phyloP scores from a whole-genome alignment of 169 alveolate genomes.

The Neospora caninum region DNA sequence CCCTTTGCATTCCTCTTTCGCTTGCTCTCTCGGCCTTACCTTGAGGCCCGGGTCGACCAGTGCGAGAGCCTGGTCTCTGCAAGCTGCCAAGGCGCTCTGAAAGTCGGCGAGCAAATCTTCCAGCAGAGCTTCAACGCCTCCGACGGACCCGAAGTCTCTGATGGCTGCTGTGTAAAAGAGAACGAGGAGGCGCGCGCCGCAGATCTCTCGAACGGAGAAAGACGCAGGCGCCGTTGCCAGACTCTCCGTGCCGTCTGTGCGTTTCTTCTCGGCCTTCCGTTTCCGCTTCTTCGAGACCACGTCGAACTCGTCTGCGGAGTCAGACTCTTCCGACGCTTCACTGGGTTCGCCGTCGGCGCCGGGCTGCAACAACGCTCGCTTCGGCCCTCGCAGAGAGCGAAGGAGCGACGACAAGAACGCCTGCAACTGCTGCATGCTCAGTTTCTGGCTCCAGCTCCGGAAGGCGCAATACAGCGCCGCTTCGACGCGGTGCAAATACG shows the following conservation, averaged over 20 bases:
- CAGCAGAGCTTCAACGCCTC: slow-evolving; percentile 47
- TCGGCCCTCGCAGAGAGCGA: not conserved
- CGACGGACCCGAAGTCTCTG: slow-evolving; percentile 42
- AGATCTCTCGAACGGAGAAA: not conserved
- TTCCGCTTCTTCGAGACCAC: not conserved
- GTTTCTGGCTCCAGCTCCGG: slow-evolving; percentile 30
- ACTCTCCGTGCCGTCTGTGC: not conserved
- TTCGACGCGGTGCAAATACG: not conserved
- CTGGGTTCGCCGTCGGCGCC: not conserved
- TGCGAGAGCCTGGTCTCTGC: slow-evolving; percentile 38
- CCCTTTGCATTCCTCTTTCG: not conserved
- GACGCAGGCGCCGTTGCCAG: not conserved
- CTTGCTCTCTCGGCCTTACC: not conserved
- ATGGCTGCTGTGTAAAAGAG: not conserved
- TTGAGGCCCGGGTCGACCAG: not conserved
- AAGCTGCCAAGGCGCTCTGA: slow-evolving; percentile 5
- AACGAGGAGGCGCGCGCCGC: slow-evolving; percentile 32
- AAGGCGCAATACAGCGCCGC: not conserved
- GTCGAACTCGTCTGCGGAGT: not conserved
- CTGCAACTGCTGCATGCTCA: not conserved
- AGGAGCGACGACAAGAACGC: not conserved
- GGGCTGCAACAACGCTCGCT: not conserved
- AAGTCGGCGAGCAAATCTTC: slow-evolving; percentile 43
- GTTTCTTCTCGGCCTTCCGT: not conserved
- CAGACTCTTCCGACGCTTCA: not conserved